These are phyloP conservation scores for Tricholoma saponaceum DNA, from an alignment of 768 basidiomycete species.

Conservation along the genomic window DNA sequence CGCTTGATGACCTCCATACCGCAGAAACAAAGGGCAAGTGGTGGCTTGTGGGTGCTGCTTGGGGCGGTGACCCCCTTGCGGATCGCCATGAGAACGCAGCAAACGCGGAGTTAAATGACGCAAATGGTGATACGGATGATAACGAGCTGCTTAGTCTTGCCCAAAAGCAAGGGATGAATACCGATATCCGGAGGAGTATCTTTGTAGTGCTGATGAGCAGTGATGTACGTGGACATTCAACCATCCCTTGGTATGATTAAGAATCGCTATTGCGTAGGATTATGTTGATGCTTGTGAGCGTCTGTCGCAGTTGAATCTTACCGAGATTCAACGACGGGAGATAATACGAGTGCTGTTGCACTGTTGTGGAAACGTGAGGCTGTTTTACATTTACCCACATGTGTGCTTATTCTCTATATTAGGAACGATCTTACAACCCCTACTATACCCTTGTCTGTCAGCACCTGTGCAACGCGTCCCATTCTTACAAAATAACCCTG, in stretches of 20 bases:
- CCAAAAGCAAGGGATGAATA: conserved; percentile 96
- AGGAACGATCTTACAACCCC: conserved; percentile 94
- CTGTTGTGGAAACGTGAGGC: conserved; percentile 81
- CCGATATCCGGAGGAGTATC: conserved; percentile 85
- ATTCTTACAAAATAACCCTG: conserved; percentile 86
- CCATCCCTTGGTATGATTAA: neutral
- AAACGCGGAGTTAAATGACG: conserved; percentile 19
- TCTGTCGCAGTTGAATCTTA: conserved; percentile 77
- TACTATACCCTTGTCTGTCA: conserved; percentile 91
- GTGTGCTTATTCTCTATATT: conserved; percentile 1
- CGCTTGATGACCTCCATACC: conserved; percentile 78
- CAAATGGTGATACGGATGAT: conserved; percentile 19
- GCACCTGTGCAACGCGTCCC: conserved; percentile 72
- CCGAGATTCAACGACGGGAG: conserved; percentile 90
- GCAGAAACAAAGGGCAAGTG: conserved; percentile 91
- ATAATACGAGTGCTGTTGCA: conserved; percentile 90
- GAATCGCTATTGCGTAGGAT: conserved; percentile 52
- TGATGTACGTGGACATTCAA: conserved; percentile 53
- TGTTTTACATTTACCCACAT: conserved; percentile 1
- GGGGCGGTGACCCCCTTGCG: conserved; percentile 87
- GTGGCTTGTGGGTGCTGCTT: conserved; percentile 98
- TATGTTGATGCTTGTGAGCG: conserved; percentile 94
- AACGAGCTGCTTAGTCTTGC: conserved; percentile 72
- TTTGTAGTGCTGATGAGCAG: conserved; percentile 96
- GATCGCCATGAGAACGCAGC: conserved; percentile 51